Percentiles rank a stretch among this genome's conserved stretches.
Evolutionary conservation across 345 rosid genomes (phyloP).

Genomic region (Combretum micranthum): DNA sequence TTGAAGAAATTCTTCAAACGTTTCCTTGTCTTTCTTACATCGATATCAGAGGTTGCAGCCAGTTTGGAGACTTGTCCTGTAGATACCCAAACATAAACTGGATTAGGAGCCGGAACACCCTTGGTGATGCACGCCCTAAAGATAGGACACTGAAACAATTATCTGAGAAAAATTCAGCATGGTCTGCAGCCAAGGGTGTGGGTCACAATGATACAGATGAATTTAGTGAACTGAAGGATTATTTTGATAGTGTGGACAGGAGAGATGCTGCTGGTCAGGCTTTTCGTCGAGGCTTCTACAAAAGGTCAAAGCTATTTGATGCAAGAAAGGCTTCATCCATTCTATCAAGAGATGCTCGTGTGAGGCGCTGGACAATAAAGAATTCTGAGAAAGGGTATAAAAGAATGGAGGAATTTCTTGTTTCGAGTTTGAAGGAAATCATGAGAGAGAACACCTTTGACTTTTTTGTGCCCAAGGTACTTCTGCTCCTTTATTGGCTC

Average conservation of each 20-base stretch:
- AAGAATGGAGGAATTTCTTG: slow-evolving; percentile 91
- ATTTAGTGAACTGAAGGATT: slow-evolving; percentile 86
- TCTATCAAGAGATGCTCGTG: slow-evolving; percentile 93
- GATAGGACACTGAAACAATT: slow-evolving; percentile 62
- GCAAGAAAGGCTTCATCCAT: slow-evolving; percentile 87
- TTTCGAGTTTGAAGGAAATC: slow-evolving; percentile 78
- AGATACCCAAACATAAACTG: slow-evolving; percentile 56
- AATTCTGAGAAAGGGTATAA: slow-evolving; percentile 80
- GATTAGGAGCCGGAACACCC: slow-evolving; percentile 43
- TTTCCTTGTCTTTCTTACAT: slow-evolving; percentile 61
- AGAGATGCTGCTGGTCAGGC: slow-evolving; percentile 85
- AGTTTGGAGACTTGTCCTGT: slow-evolving; percentile 53
- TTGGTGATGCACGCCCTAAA: slow-evolving; percentile 46
- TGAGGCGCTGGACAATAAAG: slow-evolving; percentile 85
- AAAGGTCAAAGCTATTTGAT: slow-evolving; percentile 91
- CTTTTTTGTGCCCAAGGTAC: slow-evolving; percentile 86
- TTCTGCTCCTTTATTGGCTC: not conserved
- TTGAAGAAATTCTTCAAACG: slow-evolving; percentile 57
- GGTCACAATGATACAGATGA: slow-evolving; percentile 54
- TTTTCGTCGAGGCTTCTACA: slow-evolving; percentile 79
- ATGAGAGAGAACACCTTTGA: slow-evolving; percentile 89
- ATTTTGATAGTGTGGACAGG: slow-evolving; percentile 87
- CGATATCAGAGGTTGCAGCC: slow-evolving; percentile 88
- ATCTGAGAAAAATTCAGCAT: slow-evolving; percentile 32
- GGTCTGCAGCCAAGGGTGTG: slow-evolving; percentile 34